Conservation (phyloP, 495 filamentous ascomycete genomes). For the Aspergillus conjunctus region DNA sequence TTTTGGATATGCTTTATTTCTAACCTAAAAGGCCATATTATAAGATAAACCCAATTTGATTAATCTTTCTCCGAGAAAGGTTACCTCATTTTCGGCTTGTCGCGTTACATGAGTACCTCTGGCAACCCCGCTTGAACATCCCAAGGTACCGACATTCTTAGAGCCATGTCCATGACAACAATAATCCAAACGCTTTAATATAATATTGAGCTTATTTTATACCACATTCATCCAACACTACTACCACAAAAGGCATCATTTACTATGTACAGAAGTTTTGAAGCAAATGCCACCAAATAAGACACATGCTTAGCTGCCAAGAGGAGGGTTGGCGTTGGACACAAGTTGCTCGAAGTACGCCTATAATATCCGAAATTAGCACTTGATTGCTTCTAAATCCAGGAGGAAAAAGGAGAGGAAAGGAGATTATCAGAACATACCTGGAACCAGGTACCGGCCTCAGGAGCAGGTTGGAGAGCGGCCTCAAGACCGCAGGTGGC, state of each 20-base stretch:
- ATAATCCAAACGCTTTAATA: not conserved
- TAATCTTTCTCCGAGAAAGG: too few species aligned
- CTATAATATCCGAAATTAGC: conserved; percentile 15
- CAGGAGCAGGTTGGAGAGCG: conserved; percentile 66
- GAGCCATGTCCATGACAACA: not conserved
- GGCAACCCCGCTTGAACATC: too few species aligned
- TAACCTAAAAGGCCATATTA: too few species aligned
- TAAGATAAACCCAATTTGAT: too few species aligned
- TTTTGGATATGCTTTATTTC: too few species aligned
- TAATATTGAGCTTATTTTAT: not conserved
- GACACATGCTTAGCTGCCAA: conserved; percentile 16
- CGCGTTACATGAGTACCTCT: too few species aligned
- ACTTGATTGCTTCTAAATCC: not conserved
- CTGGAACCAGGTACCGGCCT: conserved; percentile 81
- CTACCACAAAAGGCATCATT: not conserved
- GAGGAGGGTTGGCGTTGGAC: conserved; percentile 63
- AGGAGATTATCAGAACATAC: conserved; percentile 28
- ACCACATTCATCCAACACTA: not conserved
- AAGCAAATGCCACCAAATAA: not conserved
- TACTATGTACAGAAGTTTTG: conserved; percentile 17
- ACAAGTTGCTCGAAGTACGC: conserved; percentile 71
- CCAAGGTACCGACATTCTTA: too few species aligned
- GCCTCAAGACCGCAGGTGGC: conserved; percentile 66
- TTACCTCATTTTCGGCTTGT: too few species aligned
- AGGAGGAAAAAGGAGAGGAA: not conserved